These are phyloP conservation scores for Saccharum officinarum DNA, from an alignment of 176 grass and related monocot species.

Conservation along the genomic window DNA sequence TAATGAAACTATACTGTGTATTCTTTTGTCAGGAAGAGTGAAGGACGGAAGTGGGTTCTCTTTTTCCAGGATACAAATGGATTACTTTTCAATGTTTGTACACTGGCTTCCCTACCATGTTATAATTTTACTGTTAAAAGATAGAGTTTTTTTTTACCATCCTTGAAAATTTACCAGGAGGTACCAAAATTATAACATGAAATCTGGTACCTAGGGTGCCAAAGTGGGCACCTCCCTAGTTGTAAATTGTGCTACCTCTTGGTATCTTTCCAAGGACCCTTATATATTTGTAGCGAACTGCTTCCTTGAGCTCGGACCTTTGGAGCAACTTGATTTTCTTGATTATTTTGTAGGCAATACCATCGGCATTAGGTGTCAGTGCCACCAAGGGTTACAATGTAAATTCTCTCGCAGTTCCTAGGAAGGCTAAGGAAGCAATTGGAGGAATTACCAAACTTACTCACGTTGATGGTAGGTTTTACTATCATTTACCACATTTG, in stretches of 20 bases:
- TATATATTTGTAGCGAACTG: constrained; percentile 20
- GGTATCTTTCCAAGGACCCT: background rate
- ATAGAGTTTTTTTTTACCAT: background rate
- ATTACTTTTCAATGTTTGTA: constrained; percentile 90
- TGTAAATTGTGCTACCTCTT: background rate
- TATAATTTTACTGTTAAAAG: constrained; percentile 20
- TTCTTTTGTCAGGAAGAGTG: constrained; percentile 62
- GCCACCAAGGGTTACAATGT: constrained; percentile 86
- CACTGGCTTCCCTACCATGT: constrained; percentile 1
- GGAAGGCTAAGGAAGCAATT: constrained; percentile 98
- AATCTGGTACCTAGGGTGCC: background rate
- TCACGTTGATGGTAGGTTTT: constrained; percentile 70
- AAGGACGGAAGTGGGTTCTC: constrained; percentile 76
- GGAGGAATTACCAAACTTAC: constrained; percentile 99
- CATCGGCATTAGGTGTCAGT: constrained; percentile 93
- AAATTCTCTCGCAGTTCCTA: constrained; percentile 94
- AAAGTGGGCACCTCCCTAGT: background rate
- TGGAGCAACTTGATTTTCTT: background rate
- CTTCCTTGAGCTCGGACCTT: background rate
- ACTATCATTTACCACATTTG: constrained; percentile 8
- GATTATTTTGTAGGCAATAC: constrained; percentile 74
- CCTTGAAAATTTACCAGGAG: background rate
- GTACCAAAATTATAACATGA: background rate
- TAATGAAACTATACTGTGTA: constrained; percentile 6
- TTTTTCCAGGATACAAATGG: constrained; percentile 99